Evolutionary conservation across 2,329 filamentous ascomycete species (phyloP).

Genomic region (Fonsecaea pedrosoi): DNA sequence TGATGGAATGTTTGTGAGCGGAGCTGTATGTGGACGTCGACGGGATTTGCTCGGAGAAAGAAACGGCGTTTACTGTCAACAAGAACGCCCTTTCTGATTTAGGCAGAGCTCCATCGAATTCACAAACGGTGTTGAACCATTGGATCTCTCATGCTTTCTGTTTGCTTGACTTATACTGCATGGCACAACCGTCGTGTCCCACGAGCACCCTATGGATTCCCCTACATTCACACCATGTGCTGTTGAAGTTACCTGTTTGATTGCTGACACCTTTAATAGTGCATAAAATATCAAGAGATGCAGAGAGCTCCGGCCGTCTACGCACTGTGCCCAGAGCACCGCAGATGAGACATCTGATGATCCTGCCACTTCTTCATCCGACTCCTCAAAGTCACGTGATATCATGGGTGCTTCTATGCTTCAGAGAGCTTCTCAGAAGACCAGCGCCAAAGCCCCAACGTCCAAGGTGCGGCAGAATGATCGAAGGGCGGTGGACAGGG

Average conservation of each 20-base stretch:
- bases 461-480: neutral
- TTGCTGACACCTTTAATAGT: neutral
- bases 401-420: neutral
- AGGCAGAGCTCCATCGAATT: constrained; percentile 16
- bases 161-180: neutral
- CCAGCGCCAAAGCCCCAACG: neutral
- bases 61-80: neutral
- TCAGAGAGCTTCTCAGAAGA: neutral
- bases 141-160: constrained; percentile 11
- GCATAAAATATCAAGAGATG: neutral
- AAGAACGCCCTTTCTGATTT: neutral
- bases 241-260: neutral
- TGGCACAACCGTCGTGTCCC: neutral
- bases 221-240: neutral
- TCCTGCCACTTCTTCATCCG: neutral
- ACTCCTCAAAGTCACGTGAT: neutral
- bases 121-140: constrained; percentile 20
- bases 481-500: neutral
- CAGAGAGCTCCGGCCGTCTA: neutral
- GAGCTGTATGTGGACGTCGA: constrained; percentile 21
- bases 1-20: constrained; percentile 30
- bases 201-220: neutral
- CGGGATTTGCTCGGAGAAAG: constrained; percentile 7
- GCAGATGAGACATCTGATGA: neutral
- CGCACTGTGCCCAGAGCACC: neutral